Evolutionary conservation across 129 eudicot species (phyloP).

Genomic region (Smallanthus sonchifolius): DNA sequence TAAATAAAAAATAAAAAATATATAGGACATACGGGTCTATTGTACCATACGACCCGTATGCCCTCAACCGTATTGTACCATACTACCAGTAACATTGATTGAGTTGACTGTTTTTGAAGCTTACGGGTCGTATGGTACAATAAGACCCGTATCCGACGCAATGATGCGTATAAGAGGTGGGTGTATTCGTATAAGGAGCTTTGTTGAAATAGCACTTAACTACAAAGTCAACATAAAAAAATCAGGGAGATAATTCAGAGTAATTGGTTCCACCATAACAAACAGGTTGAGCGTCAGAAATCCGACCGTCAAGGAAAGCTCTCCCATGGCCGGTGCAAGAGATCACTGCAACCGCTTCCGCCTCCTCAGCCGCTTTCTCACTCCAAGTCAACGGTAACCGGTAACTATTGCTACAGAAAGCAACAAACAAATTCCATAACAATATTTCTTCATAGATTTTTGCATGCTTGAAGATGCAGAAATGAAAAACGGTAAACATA

Average conservation of each 20-base stretch:
- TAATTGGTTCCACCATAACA: constrained; percentile 64
- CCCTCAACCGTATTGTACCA: too few species aligned
- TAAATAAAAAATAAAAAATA: too few species aligned
- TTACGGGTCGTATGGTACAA: too few species aligned
- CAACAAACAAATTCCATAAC: not conserved
- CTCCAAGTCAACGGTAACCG: constrained; percentile 42
- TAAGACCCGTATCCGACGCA: too few species aligned
- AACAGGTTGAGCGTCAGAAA: constrained; percentile 39
- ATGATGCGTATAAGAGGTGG: too few species aligned
- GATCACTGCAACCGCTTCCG: constrained; percentile 60
- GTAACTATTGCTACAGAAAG: not conserved
- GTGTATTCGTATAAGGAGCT: too few species aligned
- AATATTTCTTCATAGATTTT: not conserved
- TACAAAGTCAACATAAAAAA: not conserved
- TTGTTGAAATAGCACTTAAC: too few species aligned
- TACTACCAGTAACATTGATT: too few species aligned
- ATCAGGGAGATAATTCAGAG: constrained; percentile 32
- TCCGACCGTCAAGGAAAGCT: constrained; percentile 57
- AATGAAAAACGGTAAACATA: too few species aligned
- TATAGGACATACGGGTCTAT: too few species aligned
- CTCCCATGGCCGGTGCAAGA: constrained; percentile 74
- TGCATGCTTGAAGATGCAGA: not conserved
- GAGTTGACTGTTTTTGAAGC: too few species aligned
- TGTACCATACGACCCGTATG: too few species aligned
- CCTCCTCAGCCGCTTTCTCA: constrained; percentile 54